Percentiles rank a stretch among this genome's conserved stretches.
Conservation (phyloP, 2,329 filamentous ascomycete species). For the Trichocomaceae sp. region DNA sequence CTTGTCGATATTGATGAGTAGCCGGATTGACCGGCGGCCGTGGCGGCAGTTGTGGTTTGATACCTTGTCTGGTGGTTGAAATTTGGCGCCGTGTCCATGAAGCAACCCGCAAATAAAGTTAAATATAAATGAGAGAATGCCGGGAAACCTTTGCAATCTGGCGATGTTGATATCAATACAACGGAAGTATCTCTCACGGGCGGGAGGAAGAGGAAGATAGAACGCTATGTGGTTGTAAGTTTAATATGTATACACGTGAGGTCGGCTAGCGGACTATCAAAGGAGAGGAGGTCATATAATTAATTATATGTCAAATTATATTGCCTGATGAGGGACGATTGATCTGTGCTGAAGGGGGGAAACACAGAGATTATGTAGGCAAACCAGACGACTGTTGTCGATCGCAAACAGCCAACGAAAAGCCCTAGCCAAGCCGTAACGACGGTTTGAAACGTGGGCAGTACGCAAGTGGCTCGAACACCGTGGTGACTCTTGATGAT, state of each 20-base stretch:
- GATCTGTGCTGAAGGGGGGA: neutral
- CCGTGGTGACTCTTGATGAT: slow-evolving; percentile 1
- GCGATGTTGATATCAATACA: neutral
- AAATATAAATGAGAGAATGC: neutral
- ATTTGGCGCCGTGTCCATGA: slow-evolving; percentile 2
- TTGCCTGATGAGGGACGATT: neutral
- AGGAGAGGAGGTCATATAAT: neutral
- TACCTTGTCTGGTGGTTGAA: neutral
- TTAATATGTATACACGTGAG: neutral
- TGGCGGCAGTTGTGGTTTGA: neutral
- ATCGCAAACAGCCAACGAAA: slow-evolving; percentile 9
- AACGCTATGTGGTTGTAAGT: neutral
- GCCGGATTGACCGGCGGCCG: neutral
- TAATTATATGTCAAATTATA: neutral
- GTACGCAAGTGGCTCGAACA: slow-evolving; percentile 7
- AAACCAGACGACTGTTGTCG: slow-evolving; percentile 3
- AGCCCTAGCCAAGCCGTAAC: slow-evolving; percentile 2
- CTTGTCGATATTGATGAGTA: neutral
- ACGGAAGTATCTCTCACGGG: neutral
- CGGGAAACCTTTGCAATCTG: neutral
- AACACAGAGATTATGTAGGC: slow-evolving; percentile 4
- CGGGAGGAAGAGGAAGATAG: neutral
- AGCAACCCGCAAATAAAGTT: neutral
- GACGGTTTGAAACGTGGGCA: slow-evolving; percentile 13
- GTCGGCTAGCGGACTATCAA: neutral